Evolutionary conservation across 352 stramenopile species (phyloP), one percentile per base, ranked within the genome.

Genomic region (Globisporangium parvum): DNA sequence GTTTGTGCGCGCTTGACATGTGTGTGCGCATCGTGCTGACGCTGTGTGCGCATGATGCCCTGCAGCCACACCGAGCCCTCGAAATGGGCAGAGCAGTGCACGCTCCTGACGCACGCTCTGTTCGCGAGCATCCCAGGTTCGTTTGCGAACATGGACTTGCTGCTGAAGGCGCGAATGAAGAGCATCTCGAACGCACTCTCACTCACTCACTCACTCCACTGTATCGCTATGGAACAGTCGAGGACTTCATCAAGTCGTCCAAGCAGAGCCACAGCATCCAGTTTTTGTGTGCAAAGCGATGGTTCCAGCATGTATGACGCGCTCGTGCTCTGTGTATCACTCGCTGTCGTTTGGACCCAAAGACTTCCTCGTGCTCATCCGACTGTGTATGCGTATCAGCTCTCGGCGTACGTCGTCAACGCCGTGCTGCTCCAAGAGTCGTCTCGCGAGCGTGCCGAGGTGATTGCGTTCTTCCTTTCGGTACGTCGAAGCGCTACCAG

Each of bases 371-470:
- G 21, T n/a, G 18, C 20, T 6, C 33, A 28, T 4, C 23, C 64
- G 40, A 65, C 47, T 28, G 4, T 24, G 49, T 2, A 44, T 44
- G 35, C 44, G 18, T 56, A 20, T 4, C 55, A 95, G 85, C 58
- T 93, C 3, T 88, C 80, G 44, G 83, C 80, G 2, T 91, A 88
- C 44, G 85, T 95, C 15, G 78, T 93, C 57, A 93, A 93, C 51
- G 75, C 76, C 14, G 69, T 95, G 24, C 62, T 95, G 23, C 62
- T 85, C 6, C 78, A 93, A 78, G 72, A 87, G 15, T 77, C 67
- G 2, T 60, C 70, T 17, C 73, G 82, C 57, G 85, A 83, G 41
- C 71, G 85, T 8, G 80, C 78, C 3, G 69, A 87, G 64, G 74
- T 83, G 45, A 88, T 95, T 59, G 64, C 65, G 23, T 95, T 91